Evolutionary conservation across 192 early-diverging fungal species (phyloP).

Genomic region (Entomortierella parvispora): DNA sequence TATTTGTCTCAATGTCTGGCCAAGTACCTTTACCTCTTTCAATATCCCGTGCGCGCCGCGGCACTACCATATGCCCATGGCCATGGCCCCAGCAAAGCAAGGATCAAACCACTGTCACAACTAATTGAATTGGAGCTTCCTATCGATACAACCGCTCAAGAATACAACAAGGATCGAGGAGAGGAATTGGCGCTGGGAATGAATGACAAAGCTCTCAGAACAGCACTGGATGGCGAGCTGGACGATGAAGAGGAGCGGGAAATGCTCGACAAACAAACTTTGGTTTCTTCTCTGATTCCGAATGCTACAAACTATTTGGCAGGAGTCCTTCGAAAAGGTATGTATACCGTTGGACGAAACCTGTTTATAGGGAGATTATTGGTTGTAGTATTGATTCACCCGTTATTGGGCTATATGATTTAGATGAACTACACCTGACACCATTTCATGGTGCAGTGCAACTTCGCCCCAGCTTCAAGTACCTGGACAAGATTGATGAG

Average conservation of each 20-base stretch:
- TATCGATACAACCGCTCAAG: constrained; percentile 72
- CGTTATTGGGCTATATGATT: not conserved
- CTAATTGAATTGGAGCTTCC: constrained; percentile 88
- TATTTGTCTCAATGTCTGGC: constrained; percentile 77
- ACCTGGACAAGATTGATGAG: constrained; percentile 90
- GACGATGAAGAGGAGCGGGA: constrained; percentile 58
- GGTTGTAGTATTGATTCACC: not conserved
- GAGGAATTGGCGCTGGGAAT: constrained; percentile 80
- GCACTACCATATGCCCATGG: constrained; percentile 55
- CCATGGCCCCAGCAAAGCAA: constrained; percentile 66
- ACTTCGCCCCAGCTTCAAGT: constrained; percentile 88
- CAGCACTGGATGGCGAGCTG: constrained; percentile 62
- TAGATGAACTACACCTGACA: constrained; percentile 89
- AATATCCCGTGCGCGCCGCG: constrained; percentile 79
- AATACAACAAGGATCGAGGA: constrained; percentile 84
- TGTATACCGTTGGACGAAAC: not conserved
- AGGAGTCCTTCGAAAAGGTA: constrained; percentile 80
- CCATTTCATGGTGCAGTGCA: constrained; percentile 79
- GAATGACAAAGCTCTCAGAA: constrained; percentile 76
- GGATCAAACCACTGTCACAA: constrained; percentile 86
- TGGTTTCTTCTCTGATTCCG: constrained; percentile 82
- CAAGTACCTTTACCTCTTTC: constrained; percentile 80
- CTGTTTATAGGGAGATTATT: not conserved
- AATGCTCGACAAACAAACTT: constrained; percentile 83
- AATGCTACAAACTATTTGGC: constrained; percentile 84